A percentile compares a stretch with the other conserved stretches of the same genome.
Evolutionary conservation across 2,329 filamentous ascomycete species (phyloP).

Genomic region (Pyrenochaeta sp.): DNA sequence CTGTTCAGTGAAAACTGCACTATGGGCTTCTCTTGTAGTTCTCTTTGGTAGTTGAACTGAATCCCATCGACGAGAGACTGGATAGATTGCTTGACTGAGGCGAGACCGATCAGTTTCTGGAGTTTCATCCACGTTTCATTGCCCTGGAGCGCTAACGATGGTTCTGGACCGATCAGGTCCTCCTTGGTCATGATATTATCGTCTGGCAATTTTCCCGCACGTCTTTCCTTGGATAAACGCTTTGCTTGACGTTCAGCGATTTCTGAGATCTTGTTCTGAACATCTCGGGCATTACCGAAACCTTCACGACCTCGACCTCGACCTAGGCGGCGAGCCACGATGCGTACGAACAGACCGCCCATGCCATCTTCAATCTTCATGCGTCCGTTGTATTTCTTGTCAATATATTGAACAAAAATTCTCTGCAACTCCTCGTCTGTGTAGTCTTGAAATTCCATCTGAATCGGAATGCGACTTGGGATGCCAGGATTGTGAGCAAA

Average conservation of each 20-base stretch:
- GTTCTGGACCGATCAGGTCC: slow-evolving; percentile 76
- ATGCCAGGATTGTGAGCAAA: slow-evolving; percentile 77
- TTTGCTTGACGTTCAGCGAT: slow-evolving; percentile 67
- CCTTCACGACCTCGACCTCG: slow-evolving; percentile 68
- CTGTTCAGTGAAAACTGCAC: slow-evolving; percentile 71
- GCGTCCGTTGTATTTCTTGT: slow-evolving; percentile 58
- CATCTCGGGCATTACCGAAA: slow-evolving; percentile 75
- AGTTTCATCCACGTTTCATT: slow-evolving; percentile 67
- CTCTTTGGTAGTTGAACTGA: slow-evolving; percentile 69
- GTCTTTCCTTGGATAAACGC: slow-evolving; percentile 60
- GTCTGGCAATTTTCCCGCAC: slow-evolving; percentile 54
- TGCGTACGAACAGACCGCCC: slow-evolving; percentile 68
- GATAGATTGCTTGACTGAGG: slow-evolving; percentile 68
- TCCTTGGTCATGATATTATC: slow-evolving; percentile 68
- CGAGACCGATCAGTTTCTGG: slow-evolving; percentile 65
- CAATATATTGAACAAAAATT: slow-evolving; percentile 66
- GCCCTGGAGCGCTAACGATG: slow-evolving; percentile 58
- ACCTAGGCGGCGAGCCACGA: slow-evolving; percentile 68
- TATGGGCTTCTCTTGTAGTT: slow-evolving; percentile 66
- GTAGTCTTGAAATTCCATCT: slow-evolving; percentile 74
- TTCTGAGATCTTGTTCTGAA: slow-evolving; percentile 67
- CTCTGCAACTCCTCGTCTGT: slow-evolving; percentile 67
- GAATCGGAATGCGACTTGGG: slow-evolving; percentile 70
- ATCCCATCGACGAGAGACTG: slow-evolving; percentile 67
- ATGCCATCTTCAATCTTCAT: slow-evolving; percentile 69